These are phyloP conservation scores for Ricinus communis DNA, from an alignment of 345 rosid genomes.

Conservation along the genomic window DNA sequence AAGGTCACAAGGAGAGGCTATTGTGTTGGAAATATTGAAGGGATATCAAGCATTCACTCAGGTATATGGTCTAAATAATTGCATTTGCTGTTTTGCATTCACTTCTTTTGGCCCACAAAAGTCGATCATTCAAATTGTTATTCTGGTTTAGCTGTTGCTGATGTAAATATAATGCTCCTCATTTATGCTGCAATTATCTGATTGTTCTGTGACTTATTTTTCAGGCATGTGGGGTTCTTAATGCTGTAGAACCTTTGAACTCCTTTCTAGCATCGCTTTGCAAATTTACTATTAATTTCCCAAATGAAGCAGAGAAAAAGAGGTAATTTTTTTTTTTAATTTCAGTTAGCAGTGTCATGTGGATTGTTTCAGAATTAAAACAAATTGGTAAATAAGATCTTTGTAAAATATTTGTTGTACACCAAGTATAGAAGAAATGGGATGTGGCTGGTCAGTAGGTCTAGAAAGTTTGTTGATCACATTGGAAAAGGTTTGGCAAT, in stretches of 20 bases:
- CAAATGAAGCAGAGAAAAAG: conserved; percentile 70
- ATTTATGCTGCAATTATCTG: conserved; percentile 14
- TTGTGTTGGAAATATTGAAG: conserved; percentile 90
- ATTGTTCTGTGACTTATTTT: conserved; percentile 22
- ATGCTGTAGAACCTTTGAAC: conserved; percentile 91
- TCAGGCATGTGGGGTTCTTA: conserved; percentile 99
- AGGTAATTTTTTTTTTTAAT: conserved; percentile 50
- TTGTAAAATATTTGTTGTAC: neutral
- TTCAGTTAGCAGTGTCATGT: conserved; percentile 1
- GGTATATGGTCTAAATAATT: conserved; percentile 42
- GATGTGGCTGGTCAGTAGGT: neutral
- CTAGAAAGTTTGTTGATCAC: neutral
- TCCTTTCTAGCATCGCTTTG: conserved; percentile 95
- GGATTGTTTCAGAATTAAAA: neutral
- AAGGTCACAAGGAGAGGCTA: conserved; percentile 99
- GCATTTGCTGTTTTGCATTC: neutral
- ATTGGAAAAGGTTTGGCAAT: neutral
- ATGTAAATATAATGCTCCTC: conserved; percentile 2
- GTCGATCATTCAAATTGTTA: conserved; percentile 3
- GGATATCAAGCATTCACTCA: conserved; percentile 99
- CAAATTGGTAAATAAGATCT: neutral
- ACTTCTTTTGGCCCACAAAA: neutral
- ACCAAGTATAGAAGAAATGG: neutral
- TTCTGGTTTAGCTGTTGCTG: neutral
- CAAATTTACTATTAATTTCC: conserved; percentile 86